Evolutionary conservation across 2,329 filamentous ascomycete genomes (phyloP).

Genomic region (Hypomyces rosellus): DNA sequence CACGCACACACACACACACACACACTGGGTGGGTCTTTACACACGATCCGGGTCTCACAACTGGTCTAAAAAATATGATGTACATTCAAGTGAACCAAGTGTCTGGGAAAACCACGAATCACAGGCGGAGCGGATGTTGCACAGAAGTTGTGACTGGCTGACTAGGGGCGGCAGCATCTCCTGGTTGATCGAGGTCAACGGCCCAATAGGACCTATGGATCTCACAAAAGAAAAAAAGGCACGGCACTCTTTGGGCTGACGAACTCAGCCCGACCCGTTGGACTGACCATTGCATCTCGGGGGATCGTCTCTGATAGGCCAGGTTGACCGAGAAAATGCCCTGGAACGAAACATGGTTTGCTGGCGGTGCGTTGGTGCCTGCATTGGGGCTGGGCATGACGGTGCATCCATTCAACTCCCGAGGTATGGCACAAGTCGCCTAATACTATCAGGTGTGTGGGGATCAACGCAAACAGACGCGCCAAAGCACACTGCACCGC

Average conservation of each 20-base stretch:
- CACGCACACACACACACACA: background rate
- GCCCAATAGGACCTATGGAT: conserved; percentile 10
- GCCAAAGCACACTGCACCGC: too few relatives aligned
- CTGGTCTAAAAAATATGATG: conserved; percentile 13
- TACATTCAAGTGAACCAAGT: conserved; percentile 12
- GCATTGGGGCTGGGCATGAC: conserved; percentile 4
- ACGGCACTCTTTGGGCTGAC: conserved; percentile 5
- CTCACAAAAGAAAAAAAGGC: conserved; percentile 3
- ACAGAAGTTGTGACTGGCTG: conserved; percentile 9
- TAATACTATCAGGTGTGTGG: background rate
- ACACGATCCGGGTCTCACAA: conserved; percentile 1
- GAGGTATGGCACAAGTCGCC: too few relatives aligned
- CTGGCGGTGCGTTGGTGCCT: conserved; percentile 6
- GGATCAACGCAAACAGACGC: background rate
- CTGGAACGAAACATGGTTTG: background rate
- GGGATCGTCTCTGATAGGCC: background rate
- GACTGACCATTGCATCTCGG: background rate
- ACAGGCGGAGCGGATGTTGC: conserved; percentile 7
- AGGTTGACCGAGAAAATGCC: background rate
- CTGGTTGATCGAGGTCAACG: conserved; percentile 5
- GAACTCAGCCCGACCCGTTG: conserved; percentile 2
- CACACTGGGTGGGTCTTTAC: conserved; percentile 2
- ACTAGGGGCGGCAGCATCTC: conserved; percentile 5
- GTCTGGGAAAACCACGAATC: conserved; percentile 10
- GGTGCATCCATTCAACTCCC: background rate